Evolutionary conservation across 2,329 filamentous ascomycete genomes (phyloP), one percentile per base, ranked within the genome.

Genomic region (Ceratocystis variospora): DNA sequence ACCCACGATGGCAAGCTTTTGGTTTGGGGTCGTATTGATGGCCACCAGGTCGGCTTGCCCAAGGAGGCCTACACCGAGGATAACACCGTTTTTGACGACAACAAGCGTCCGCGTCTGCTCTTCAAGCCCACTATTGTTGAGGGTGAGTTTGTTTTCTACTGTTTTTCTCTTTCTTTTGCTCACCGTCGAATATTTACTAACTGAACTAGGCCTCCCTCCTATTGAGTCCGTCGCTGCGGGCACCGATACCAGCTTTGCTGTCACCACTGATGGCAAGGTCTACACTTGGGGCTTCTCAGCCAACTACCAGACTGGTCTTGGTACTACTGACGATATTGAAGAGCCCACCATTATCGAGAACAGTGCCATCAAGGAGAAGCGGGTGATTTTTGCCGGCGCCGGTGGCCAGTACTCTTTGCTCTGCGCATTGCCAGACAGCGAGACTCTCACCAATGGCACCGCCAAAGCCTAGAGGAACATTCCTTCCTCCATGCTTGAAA

Each of bases 211-310:
- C 67, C 19, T 68, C 12, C 66, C 63, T 8, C 25, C 61, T 17
- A 66, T 68, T 7, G 68, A 71, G 12, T 68, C 73, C 1, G 84
- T 86, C 44, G 78, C 84, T 17, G 85, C 86, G 61, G 87, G 85
- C 45, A 84, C 84, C 1, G 89, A 94, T 71, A 88, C 90, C 75
- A 87, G 81, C 71, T 84, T 94, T 69, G 87, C 85, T 57, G 80
- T 94, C 71, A 84, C 84, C 69, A 79, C 79, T 61, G 82, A 88
- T 48, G 89, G 89, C 69, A 84, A 85, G 71, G 87, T 85, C 15
- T 92, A 85, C 76, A 84, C 84, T 1, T 94, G 89, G 88, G 90
- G 90, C 8, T 93, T 94, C 78, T 88, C 84, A 3, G 84, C 83
- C 67, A 89, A 87, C 72, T 91, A 89, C 73, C 88, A 92, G 76